Evolutionary conservation across 306 rosid genomes (phyloP).

Genomic region (Trifolium fragiferum): DNA sequence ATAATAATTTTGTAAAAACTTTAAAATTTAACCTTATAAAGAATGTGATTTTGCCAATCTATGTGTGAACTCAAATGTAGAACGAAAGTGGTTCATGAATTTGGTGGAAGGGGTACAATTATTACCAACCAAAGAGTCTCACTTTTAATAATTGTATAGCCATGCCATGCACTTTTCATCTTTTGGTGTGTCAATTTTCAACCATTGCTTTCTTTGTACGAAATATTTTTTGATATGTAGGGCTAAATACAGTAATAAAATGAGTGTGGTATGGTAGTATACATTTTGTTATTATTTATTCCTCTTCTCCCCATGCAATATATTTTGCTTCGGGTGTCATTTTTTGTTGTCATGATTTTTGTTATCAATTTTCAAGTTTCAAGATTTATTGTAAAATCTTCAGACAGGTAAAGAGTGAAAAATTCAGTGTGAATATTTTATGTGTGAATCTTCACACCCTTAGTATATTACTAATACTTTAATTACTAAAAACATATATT

Average conservation of each 20-base stretch:
- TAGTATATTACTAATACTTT: too few species aligned
- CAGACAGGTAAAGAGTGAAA: too few species aligned
- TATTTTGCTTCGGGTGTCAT: not conserved
- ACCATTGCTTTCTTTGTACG: constrained; percentile 68
- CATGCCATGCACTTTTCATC: constrained; percentile 25
- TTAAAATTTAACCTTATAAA: not conserved
- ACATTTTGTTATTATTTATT: too few species aligned
- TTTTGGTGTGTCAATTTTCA: constrained; percentile 34
- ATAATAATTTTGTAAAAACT: not conserved
- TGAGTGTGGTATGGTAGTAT: not conserved
- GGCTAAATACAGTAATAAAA: constrained; percentile 18
- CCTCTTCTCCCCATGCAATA: constrained; percentile 13
- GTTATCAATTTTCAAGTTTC: not conserved
- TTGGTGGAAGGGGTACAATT: constrained; percentile 54
- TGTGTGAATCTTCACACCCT: too few species aligned
- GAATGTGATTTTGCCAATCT: not conserved
- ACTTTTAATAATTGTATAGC: constrained; percentile 18
- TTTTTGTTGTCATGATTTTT: not conserved
- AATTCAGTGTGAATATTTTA: too few species aligned
- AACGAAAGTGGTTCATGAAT: not conserved
- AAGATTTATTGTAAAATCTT: too few species aligned
- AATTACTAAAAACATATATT: too few species aligned
- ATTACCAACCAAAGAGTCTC: constrained; percentile 40
- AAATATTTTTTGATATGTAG: constrained; percentile 35
- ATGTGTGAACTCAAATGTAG: not conserved